phyloP scores from a whole-genome alignment of 1,139 yeast genomes.

The Arxiozyma slooffiae region DNA sequence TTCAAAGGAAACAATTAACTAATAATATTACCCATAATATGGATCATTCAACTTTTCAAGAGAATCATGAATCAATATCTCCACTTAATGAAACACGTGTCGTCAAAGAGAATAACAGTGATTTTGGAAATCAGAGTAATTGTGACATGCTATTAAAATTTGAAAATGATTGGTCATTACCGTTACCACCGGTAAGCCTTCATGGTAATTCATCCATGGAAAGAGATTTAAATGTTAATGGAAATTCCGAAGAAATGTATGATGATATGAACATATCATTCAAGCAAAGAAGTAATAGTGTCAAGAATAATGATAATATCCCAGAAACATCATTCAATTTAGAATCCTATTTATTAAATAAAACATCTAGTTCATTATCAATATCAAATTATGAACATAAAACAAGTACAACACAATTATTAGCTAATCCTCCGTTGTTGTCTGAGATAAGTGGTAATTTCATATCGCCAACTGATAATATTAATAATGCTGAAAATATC shows the following conservation, averaged over 20 bases:
- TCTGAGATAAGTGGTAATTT: not conserved
- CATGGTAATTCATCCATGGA: not conserved
- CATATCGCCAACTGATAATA: not conserved
- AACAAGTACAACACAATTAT: constrained; percentile 1
- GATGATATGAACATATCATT: not conserved
- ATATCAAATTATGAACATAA: not conserved
- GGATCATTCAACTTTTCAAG: not conserved
- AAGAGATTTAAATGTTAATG: not conserved
- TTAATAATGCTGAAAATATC: constrained; percentile 1
- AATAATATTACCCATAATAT: constrained; percentile 10
- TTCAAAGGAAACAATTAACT: constrained; percentile 21
- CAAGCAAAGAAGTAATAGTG: not conserved
- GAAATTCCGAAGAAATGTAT: not conserved
- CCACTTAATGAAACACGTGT: not conserved
- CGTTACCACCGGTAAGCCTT: not conserved
- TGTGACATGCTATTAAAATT: constrained; percentile 1
- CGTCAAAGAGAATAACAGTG: not conserved
- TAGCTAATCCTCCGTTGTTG: not conserved
- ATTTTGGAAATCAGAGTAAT: not conserved
- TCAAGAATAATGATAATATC: not conserved
- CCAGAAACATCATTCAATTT: constrained; percentile 1
- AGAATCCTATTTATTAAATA: constrained; percentile 2
- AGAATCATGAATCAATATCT: not conserved
- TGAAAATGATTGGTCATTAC: constrained; percentile 6
- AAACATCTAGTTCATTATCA: constrained; percentile 4